Conservation (phyloP, 2,329 filamentous ascomycete species). For the Aureobasidium lini region DNA sequence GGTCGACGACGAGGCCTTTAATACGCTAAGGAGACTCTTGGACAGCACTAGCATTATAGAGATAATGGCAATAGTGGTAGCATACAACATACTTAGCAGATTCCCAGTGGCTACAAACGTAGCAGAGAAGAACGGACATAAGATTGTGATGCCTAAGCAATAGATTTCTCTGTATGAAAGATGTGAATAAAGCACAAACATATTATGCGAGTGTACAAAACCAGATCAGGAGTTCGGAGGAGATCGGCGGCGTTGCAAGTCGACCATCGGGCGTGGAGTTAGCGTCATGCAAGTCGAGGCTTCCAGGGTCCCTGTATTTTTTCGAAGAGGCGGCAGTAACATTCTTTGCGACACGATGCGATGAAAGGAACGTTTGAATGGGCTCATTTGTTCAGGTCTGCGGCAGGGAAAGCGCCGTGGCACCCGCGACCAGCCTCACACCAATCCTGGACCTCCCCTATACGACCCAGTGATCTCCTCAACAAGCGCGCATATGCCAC, state of each 20-base stretch:
- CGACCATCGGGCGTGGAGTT: background rate
- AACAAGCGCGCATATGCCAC: slow-evolving; percentile 15
- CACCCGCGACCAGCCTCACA: background rate
- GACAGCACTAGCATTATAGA: slow-evolving; percentile 27
- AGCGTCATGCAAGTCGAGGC: slow-evolving; percentile 10
- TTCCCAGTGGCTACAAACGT: slow-evolving; percentile 32
- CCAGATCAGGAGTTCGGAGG: background rate
- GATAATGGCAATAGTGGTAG: slow-evolving; percentile 28
- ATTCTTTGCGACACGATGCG: background rate
- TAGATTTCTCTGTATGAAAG: background rate
- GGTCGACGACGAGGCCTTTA: slow-evolving; percentile 25
- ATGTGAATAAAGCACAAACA: background rate
- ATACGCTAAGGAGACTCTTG: slow-evolving; percentile 24
- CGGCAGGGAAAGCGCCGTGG: background rate
- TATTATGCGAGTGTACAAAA: background rate
- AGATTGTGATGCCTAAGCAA: slow-evolving; percentile 25
- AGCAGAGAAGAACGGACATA: slow-evolving; percentile 30
- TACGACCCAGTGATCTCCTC: background rate
- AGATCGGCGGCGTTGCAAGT: background rate
- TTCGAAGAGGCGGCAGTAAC: background rate
- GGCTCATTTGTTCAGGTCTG: slow-evolving; percentile 3
- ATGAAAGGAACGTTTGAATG: slow-evolving; percentile 11
- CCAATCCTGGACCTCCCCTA: background rate
- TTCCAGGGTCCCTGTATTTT: slow-evolving; percentile 1
- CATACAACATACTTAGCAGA: slow-evolving; percentile 32